Evolutionary conservation across 306 rosid species (phyloP).

Genomic region (Rosa lucieae): DNA sequence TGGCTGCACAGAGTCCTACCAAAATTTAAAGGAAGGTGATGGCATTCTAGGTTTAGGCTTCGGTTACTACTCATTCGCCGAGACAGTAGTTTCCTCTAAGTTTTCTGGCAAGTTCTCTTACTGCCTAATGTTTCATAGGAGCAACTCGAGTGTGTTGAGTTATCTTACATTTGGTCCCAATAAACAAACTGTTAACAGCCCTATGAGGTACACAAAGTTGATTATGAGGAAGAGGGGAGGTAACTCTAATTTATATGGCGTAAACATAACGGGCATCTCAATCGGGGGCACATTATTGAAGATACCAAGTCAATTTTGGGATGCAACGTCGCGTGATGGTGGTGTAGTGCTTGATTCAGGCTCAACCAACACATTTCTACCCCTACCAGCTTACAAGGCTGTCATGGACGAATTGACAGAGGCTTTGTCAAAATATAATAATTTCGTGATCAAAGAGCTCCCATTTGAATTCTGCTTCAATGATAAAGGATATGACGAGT

Average conservation of each 20-base stretch:
- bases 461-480: constrained; percentile 5
- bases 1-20: background rate
- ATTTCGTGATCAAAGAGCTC: background rate
- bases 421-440: background rate
- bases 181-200: background rate
- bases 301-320: background rate
- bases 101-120: background rate
- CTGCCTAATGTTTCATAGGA: background rate
- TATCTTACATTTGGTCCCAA: constrained; percentile 1
- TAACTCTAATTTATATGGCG: background rate
- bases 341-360: background rate
- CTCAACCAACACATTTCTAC: background rate
- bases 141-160: background rate
- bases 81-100: background rate
- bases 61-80: background rate
- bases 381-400: background rate
- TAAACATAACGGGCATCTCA: background rate
- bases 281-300: background rate
- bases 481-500: background rate
- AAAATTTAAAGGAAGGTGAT: background rate
- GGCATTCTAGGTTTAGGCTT: constrained; percentile 6
- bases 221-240: background rate
- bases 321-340: background rate
- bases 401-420: background rate
- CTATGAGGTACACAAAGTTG: background rate